phyloP scores from a whole-genome alignment of 306 rosid species.

The Pueraria montana region DNA sequence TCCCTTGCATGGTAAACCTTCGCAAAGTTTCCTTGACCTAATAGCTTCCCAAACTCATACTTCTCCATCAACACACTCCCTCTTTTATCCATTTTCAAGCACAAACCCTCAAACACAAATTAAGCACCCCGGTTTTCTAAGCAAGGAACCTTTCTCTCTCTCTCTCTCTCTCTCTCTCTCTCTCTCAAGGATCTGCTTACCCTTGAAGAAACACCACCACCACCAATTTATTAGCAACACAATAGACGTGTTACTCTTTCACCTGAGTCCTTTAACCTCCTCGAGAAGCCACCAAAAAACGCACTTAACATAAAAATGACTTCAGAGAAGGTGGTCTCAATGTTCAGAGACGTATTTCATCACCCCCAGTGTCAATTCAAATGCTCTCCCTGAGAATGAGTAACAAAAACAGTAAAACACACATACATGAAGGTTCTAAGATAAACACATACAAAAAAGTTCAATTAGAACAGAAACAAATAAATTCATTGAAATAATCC shows the following conservation, averaged over 20 bases:
- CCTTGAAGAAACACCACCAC: not conserved
- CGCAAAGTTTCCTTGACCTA: slow-evolving; percentile 62
- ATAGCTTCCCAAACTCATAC: slow-evolving; percentile 53
- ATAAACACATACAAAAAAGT: not conserved
- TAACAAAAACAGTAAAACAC: not conserved
- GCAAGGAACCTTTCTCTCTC: slow-evolving; percentile 17
- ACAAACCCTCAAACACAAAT: slow-evolving; percentile 37
- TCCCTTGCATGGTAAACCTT: slow-evolving; percentile 63
- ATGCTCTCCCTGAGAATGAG: slow-evolving; percentile 32
- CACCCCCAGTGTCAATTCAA: slow-evolving; percentile 2
- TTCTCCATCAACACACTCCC: slow-evolving; percentile 54
- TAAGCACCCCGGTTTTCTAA: slow-evolving; percentile 16
- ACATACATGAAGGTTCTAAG: slow-evolving; percentile 11
- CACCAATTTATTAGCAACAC: slow-evolving; percentile 39
- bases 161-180: slow-evolving; percentile 30
- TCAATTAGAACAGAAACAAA: slow-evolving; percentile 9
- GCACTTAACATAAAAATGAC: not conserved
- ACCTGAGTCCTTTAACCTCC: slow-evolving; percentile 7
- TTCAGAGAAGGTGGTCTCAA: slow-evolving; percentile 29
- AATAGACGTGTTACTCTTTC: slow-evolving; percentile 1
- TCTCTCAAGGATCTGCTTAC: slow-evolving; percentile 6
- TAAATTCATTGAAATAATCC: not conserved
- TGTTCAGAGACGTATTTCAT: slow-evolving; percentile 36
- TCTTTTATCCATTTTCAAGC: slow-evolving; percentile 47
- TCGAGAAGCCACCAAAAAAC: slow-evolving; percentile 10